phyloP scores from a whole-genome alignment of 345 rosid species.

The Brassica cretica region DNA sequence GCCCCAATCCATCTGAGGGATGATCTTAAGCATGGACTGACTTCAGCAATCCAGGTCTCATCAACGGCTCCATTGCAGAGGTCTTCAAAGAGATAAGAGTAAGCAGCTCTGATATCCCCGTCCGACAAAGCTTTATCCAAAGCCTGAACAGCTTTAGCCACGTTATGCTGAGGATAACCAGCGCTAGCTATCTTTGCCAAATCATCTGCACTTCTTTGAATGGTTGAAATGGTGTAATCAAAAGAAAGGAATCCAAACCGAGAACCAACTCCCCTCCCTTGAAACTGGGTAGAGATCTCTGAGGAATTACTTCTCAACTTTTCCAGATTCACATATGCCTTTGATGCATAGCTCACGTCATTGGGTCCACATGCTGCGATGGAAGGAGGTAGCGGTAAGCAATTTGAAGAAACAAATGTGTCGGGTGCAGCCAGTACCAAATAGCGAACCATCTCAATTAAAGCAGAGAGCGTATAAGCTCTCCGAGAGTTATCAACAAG shows the following conservation, averaged over 20 bases:
- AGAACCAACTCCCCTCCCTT: conserved; percentile 65
- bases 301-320: conserved; percentile 55
- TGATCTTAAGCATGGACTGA: conserved; percentile 78
- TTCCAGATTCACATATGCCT: conserved; percentile 66
- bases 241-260: conserved; percentile 75
- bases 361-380: conserved; percentile 64
- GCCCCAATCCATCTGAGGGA: conserved; percentile 82
- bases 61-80: conserved; percentile 73
- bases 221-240: conserved; percentile 64
- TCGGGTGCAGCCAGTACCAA: conserved; percentile 88
- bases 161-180: conserved; percentile 63
- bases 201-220: conserved; percentile 74
- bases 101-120: conserved; percentile 75
- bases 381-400: conserved; percentile 85
- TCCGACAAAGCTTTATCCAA: conserved; percentile 77
- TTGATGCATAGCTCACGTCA: conserved; percentile 69
- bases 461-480: conserved; percentile 85
- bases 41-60: conserved; percentile 83
- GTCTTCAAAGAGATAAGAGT: conserved; percentile 69
- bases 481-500: conserved; percentile 94
- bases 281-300: conserved; percentile 53
- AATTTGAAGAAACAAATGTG: conserved; percentile 92
- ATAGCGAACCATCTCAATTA: conserved; percentile 89
- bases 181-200: conserved; percentile 73
- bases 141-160: conserved; percentile 89